Percentiles rank a stretch among this genome's conserved stretches.
These are phyloP conservation scores for Spizellomyces sp. DNA, from an alignment of 192 early-diverging fungal species.

Conservation along the genomic window DNA sequence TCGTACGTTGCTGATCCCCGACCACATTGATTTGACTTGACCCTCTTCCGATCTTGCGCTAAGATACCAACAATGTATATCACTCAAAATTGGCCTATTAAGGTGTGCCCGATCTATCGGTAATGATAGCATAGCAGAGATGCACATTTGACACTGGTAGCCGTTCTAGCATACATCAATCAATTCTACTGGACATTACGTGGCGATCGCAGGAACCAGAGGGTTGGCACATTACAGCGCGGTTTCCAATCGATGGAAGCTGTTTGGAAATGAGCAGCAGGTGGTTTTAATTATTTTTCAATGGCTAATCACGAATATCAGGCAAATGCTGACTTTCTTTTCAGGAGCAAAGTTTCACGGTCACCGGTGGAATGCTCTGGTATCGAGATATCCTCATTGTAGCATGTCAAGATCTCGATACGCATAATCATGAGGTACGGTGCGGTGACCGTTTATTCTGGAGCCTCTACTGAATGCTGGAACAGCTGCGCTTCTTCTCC, in stretches of 20 bases:
- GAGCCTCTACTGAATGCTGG: conserved; percentile 7
- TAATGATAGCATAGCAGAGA: too few relatives aligned
- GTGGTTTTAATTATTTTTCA: conserved; percentile 23
- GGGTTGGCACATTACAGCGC: conserved; percentile 83
- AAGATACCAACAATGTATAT: conserved; percentile 76
- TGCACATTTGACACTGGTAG: too few relatives aligned
- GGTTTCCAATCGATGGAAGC: conserved; percentile 76
- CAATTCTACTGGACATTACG: conserved; percentile 67
- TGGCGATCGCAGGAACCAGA: conserved; percentile 83
- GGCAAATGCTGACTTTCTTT: neutral
- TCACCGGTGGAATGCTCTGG: conserved; percentile 75
- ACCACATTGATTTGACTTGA: neutral
- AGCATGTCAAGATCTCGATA: conserved; percentile 59
- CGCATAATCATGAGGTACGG: conserved; percentile 31
- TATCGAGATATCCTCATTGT: conserved; percentile 68
- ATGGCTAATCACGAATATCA: neutral
- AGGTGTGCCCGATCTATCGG: conserved; percentile 38
- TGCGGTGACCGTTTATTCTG: conserved; percentile 13
- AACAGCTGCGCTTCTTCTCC: conserved; percentile 70
- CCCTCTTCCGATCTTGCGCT: neutral
- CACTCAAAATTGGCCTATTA: conserved; percentile 80
- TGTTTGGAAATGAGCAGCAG: conserved; percentile 83
- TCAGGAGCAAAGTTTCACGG: conserved; percentile 72
- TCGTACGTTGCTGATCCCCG: neutral
- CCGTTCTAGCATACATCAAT: conserved; percentile 62